Conservation (phyloP, 805 yeast genomes). For the Starmera pachycereana region DNA sequence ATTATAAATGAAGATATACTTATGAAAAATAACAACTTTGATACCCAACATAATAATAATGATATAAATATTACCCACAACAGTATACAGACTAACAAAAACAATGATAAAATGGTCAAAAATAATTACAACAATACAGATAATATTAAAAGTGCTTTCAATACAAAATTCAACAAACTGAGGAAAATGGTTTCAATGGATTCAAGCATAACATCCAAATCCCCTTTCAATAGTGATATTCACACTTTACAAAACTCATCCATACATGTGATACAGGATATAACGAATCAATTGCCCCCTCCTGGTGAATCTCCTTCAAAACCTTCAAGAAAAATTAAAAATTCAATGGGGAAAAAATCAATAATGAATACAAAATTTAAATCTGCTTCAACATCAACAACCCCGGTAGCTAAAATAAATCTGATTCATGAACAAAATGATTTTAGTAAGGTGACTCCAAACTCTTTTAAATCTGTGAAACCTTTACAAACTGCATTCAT, state of each 20-base stretch:
- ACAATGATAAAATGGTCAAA: no score
- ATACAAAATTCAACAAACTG: conserved; percentile 18
- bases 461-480: conserved; percentile 57
- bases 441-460: conserved; percentile 35
- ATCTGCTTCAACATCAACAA: no score
- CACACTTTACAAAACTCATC: conserved; percentile 20
- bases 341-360: conserved; percentile 9
- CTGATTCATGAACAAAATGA: background rate
- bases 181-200: conserved; percentile 19
- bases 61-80: no score
- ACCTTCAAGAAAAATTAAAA: conserved; percentile 20
- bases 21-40: no score
- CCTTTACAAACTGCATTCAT: conserved; percentile 81
- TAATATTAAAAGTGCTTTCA: conserved; percentile 12
- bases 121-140: conserved; percentile 21
- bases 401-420: no score
- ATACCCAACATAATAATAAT: conserved; percentile 2
- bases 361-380: conserved; percentile 1
- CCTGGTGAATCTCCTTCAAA: conserved; percentile 23
- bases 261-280: conserved; percentile 11
- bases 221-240: conserved; percentile 14
- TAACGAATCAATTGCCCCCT: conserved; percentile 7
- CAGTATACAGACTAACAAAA: no score
- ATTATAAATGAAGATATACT: no score
- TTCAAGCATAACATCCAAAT: conserved; percentile 9